Conservation (phyloP, 2,329 filamentous ascomycete species). For the Paracoccidioides lutzii region DNA sequence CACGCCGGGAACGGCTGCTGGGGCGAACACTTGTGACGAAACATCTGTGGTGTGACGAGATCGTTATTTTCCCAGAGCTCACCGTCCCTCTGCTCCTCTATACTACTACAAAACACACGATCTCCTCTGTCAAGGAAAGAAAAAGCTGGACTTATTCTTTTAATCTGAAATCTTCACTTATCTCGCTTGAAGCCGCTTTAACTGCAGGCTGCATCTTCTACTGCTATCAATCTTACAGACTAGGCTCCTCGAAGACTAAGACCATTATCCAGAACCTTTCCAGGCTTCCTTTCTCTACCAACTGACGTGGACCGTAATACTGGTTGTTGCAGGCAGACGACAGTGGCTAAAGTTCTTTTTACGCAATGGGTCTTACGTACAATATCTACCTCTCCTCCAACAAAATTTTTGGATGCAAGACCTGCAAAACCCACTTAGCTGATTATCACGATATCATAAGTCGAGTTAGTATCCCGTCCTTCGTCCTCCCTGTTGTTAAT, state of each 20-base stretch:
- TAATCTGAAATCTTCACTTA: not conserved
- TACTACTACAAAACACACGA: not conserved
- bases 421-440: constrained; percentile 88
- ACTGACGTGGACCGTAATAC: constrained; percentile 2
- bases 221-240: not conserved
- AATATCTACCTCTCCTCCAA: constrained; percentile 78
- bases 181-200: not conserved
- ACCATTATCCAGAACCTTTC: not conserved
- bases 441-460: constrained; percentile 96
- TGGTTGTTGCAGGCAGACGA: constrained; percentile 4
- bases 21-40: not conserved
- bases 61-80: not conserved
- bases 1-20: not conserved
- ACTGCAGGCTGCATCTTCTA: not conserved
- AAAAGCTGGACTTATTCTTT: not conserved
- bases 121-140: not conserved
- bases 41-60: not conserved
- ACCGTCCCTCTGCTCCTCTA: not conserved
- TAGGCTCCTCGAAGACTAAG: not conserved
- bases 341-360: not conserved
- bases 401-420: constrained; percentile 86
- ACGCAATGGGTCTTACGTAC: constrained; percentile 70
- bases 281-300: not conserved
- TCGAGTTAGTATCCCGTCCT: constrained; percentile 46
- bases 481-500: constrained; percentile 4